Evolutionary conservation across 1,284 basidiomycete species (phyloP).

Genomic region (Boletus semigastroideus): DNA sequence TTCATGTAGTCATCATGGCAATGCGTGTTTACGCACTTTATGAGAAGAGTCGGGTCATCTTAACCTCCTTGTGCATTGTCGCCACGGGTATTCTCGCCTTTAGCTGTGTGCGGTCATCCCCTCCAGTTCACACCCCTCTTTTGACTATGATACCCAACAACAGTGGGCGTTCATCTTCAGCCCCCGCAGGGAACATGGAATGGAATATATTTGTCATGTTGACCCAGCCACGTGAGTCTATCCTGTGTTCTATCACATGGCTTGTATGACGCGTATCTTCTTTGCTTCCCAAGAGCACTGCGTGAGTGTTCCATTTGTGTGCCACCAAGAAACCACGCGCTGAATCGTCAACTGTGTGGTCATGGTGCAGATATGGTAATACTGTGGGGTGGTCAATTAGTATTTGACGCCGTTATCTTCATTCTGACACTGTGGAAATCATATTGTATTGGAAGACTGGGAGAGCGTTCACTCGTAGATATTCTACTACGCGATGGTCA

Average conservation of each 20-base stretch:
- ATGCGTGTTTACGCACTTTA: slow-evolving; percentile 36
- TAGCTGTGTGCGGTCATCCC: slow-evolving; percentile 19
- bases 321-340: neutral
- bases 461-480: slow-evolving; percentile 7
- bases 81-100: slow-evolving; percentile 4
- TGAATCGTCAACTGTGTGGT: neutral
- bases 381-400: slow-evolving; percentile 9
- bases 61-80: slow-evolving; percentile 10
- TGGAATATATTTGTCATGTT: neutral
- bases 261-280: neutral
- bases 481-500: slow-evolving; percentile 19
- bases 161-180: slow-evolving; percentile 9
- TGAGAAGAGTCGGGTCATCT: slow-evolving; percentile 18
- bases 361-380: slow-evolving; percentile 1
- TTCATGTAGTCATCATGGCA: slow-evolving; percentile 25
- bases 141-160: neutral
- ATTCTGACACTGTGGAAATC: slow-evolving; percentile 10
- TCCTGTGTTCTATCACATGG: neutral
- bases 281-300: slow-evolving; percentile 1
- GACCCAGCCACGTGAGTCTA: neutral
- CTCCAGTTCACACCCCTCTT: neutral
- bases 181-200: neutral
- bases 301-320: slow-evolving; percentile 3
- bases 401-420: slow-evolving; percentile 17
- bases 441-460: neutral